A percentile compares a stretch with the other conserved stretches of the same genome.
Evolutionary conservation across 495 filamentous ascomycete species (phyloP).

Genomic region (Bombardia bombarda): DNA sequence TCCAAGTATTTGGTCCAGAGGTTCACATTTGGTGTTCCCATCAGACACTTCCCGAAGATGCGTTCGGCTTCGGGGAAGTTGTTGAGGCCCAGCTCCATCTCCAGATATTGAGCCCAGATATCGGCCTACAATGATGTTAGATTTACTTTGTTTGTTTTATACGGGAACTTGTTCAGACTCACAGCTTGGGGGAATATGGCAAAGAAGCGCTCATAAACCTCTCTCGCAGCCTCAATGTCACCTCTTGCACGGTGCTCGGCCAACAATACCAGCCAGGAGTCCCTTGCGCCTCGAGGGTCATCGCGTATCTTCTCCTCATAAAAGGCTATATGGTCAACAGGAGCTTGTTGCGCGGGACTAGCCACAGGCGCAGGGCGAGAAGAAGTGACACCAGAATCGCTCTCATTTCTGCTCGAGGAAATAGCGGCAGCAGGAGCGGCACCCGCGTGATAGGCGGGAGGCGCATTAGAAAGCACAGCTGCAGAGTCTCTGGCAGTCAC

Average conservation of each 20-base stretch:
- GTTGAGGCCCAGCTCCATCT: slow-evolving; percentile 79
- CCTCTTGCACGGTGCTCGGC: slow-evolving; percentile 73
- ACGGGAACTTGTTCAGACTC: slow-evolving; percentile 34
- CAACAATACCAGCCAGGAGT: slow-evolving; percentile 84
- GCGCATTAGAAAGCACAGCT: slow-evolving; percentile 7
- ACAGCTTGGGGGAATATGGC: slow-evolving; percentile 82
- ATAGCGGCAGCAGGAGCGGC: slow-evolving; percentile 8
- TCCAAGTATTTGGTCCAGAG: slow-evolving; percentile 93
- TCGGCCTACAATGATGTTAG: slow-evolving; percentile 58
- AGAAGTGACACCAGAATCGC: slow-evolving; percentile 1
- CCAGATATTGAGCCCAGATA: slow-evolving; percentile 75
- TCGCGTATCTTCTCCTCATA: slow-evolving; percentile 85
- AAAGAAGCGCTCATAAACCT: slow-evolving; percentile 78
- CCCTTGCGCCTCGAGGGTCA: slow-evolving; percentile 82
- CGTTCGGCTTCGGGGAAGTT: slow-evolving; percentile 68
- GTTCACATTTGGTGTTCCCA: slow-evolving; percentile 65
- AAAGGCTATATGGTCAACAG: slow-evolving; percentile 72
- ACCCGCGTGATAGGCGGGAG: slow-evolving; percentile 19
- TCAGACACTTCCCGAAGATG: slow-evolving; percentile 69
- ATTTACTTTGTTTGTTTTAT: neutral
- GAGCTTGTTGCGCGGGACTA: slow-evolving; percentile 33
- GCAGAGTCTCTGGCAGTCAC: slow-evolving; percentile 15
- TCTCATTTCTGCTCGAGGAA: slow-evolving; percentile 3
- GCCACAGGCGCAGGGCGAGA: slow-evolving; percentile 9
- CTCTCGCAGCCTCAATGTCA: slow-evolving; percentile 73